These are phyloP conservation scores for Sisymbrium altissimum DNA, from an alignment of 345 rosid genomes.

Conservation along the genomic window DNA sequence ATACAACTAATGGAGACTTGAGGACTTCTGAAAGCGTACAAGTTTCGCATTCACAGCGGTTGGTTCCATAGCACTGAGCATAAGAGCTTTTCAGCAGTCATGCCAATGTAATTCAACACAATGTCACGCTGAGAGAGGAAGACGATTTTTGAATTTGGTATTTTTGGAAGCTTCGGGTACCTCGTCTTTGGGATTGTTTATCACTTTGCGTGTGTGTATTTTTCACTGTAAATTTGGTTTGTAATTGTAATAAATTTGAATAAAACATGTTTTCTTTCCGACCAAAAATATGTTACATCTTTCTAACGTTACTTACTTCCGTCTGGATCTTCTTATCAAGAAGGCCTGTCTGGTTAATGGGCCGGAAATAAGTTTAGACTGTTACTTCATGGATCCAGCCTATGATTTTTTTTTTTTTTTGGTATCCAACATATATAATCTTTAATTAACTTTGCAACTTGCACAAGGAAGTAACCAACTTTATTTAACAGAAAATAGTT, in stretches of 20 bases:
- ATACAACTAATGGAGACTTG: constrained; percentile 15
- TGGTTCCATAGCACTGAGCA: background rate
- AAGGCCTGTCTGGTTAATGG: too few species aligned
- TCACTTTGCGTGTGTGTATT: background rate
- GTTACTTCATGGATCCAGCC: too few species aligned
- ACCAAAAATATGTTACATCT: too few species aligned
- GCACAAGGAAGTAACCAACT: too few species aligned
- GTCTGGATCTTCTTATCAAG: too few species aligned
- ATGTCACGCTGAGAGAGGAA: background rate
- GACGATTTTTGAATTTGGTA: background rate
- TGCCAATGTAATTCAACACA: background rate
- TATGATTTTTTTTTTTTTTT: too few species aligned
- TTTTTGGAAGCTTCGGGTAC: background rate
- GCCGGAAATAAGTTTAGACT: too few species aligned
- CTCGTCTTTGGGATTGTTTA: background rate
- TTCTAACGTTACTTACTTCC: too few species aligned
- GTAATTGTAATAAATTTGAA: background rate
- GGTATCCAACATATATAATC: too few species aligned
- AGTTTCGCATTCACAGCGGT: background rate
- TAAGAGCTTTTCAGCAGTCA: background rate
- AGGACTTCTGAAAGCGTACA: background rate
- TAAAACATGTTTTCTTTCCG: too few species aligned
- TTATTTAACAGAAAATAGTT: too few species aligned
- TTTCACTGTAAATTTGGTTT: background rate
- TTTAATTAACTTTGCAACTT: too few species aligned